phyloP scores from a whole-genome alignment of 306 rosid species.

The Castanea crenata region DNA sequence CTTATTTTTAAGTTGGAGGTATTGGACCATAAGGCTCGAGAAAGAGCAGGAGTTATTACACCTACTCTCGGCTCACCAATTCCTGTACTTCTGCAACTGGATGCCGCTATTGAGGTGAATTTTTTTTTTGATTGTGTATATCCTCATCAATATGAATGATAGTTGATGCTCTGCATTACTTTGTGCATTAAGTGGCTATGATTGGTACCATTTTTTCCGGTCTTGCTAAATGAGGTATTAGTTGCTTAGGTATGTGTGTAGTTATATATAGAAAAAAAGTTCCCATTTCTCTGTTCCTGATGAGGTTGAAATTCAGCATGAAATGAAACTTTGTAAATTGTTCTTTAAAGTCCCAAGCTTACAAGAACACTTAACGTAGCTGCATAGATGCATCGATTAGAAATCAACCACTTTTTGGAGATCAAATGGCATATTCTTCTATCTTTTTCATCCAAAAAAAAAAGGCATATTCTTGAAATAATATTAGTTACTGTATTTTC shows the following conservation, averaged over 20 bases:
- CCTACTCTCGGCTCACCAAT: conserved; percentile 89
- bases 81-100: conserved; percentile 71
- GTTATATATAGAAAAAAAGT: not conserved
- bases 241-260: not conserved
- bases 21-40: conserved; percentile 95
- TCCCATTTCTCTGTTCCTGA: not conserved
- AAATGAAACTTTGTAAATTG: not conserved
- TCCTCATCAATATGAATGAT: not conserved
- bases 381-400: not conserved
- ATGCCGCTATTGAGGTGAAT: conserved; percentile 82
- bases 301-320: not conserved
- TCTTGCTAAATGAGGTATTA: conserved; percentile 12
- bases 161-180: not conserved
- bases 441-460: too few species aligned
- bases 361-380: not conserved
- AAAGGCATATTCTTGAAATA: not conserved
- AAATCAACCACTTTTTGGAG: not conserved
- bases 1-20: conserved; percentile 93
- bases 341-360: not conserved
- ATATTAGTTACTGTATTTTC: not conserved
- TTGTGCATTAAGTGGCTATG: conserved; percentile 2
- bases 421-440: not conserved
- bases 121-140: conserved; percentile 10
- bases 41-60: conserved; percentile 87
- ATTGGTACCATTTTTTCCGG: conserved; percentile 10